A percentile compares a stretch with the other conserved stretches of the same genome.
phyloP scores from a whole-genome alignment of 768 basidiomycete genomes.

The Lanmaoa rubissima region DNA sequence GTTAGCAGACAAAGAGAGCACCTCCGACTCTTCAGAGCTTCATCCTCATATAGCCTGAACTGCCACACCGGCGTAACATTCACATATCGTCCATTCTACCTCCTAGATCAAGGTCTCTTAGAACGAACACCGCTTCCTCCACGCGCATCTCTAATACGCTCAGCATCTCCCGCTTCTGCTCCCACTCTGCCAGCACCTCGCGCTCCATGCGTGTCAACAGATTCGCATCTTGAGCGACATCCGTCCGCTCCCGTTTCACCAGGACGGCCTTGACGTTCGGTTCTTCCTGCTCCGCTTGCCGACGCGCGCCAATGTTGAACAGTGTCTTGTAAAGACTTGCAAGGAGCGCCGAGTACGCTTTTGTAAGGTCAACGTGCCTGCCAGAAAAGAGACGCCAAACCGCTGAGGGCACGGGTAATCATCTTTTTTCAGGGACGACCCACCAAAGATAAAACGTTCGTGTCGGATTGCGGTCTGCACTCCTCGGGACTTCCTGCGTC shows the following conservation, averaged over 20 bases:
- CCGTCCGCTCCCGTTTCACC: slow-evolving; percentile 75
- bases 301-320: slow-evolving; percentile 77
- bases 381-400: not conserved
- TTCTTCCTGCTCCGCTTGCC: slow-evolving; percentile 70
- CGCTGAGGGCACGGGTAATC: not conserved
- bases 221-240: slow-evolving; percentile 75
- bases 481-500: slow-evolving; percentile 90
- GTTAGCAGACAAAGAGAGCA: not conserved
- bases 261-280: slow-evolving; percentile 68
- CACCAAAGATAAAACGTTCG: slow-evolving; percentile 93
- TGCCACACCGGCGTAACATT: not conserved
- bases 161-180: slow-evolving; percentile 70
- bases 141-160: slow-evolving; percentile 80
- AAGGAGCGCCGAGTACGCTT: slow-evolving; percentile 77
- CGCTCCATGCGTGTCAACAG: slow-evolving; percentile 74
- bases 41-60: not conserved
- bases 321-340: slow-evolving; percentile 85
- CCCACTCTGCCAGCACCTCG: slow-evolving; percentile 71
- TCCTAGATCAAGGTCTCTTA: slow-evolving; percentile 70
- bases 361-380: slow-evolving; percentile 87
- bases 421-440: slow-evolving; percentile 9
- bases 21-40: not conserved
- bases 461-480: slow-evolving; percentile 83
- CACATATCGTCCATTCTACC: slow-evolving; percentile 46
- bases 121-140: slow-evolving; percentile 85